Base-by-base conservation (phyloP, 1,139 yeast species). In the Protomyces gravidus region DNA sequence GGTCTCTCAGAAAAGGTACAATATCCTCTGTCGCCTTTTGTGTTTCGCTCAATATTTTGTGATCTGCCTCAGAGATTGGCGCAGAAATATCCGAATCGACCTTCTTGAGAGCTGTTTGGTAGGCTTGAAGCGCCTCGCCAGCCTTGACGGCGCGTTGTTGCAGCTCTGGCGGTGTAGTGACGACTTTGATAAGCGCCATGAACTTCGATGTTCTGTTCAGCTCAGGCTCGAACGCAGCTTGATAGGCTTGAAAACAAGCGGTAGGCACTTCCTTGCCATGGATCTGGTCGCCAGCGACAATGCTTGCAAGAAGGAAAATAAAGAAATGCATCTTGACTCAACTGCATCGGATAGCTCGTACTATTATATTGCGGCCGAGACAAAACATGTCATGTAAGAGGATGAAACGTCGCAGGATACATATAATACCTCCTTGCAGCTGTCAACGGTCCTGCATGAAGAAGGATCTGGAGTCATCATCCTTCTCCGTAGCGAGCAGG, bases 201-300 rank as follows among this genome's bases (percentile, higher is more conserved):
- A 26, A 50, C 19, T 45, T 45, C 19, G 42, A 45, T 5, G 55
- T 50, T 6, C 55, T n/a, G 5, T 26, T 50, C 7, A 19, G 19
- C 21, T 50, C 55, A 2, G 55, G 55, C 36, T 25, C 33, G 17
- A 50, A 50, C 7, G 55, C 55, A 21, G 32, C 55, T 45, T 25
- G 36, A 26, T 50, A 50, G 15, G 55, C 55, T 5, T 28, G 17
- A 17, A 26, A 25, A 28, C 55, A 39, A 19, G 15, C 21, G 40
- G 36, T 40, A 50, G 55, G 27, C 28, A 50, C 55, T 11, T 50
- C 55, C 42, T 50, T 50, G 45, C 55, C 55, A 19, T 50, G 55
- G 13, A 50, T 50, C 30, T 50, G 39, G 7, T 36, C 42, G 17
- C 23, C 42, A 9, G 42, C 42, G 5, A n/a, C 42, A 19, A 13